Base-by-base conservation (phyloP, 2,329 filamentous ascomycete genomes). In the Lachnellula arida region DNA sequence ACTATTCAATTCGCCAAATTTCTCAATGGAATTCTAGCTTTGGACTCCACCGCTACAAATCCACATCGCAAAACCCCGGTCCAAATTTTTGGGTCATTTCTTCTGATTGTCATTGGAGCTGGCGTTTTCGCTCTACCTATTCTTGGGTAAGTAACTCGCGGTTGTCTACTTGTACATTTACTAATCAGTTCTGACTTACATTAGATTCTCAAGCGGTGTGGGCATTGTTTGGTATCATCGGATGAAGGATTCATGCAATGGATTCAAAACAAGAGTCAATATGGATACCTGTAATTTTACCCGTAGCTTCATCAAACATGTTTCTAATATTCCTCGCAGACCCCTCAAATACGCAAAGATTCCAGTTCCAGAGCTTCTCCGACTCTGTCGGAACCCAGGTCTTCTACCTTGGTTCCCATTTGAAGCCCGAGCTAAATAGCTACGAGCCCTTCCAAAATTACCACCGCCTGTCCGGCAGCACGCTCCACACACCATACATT, bases 211-310 rank as follows among this genome's bases (percentile, higher is more conserved):
- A 2, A 35, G 3, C 14, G 59, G 59, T 2, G 49, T 57, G 8
- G 14, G 39, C 3, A 57, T 55, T 11, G n/a, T 19, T 8, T 64
- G 62, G 63, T 50, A 59, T 19, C 9, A 55, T 15, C 44, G 60
- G 15, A 64, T 65, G 60, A 58, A 53, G 28, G 34, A 63, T 46
- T 64, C 63, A 9, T 65, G 63, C 51, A 43, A 53, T 23, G 59
- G 57, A 1, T 54, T 59, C n/a, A 28, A 64, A 14, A 60, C 50
- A 4, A 53, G 62, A 23, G 46, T 62, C 11, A 11, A n/a, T 7
- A 63, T 65, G 60, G 46, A 60, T 46, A 9, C 1, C 15, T 3
- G 57, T 60, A 25, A 50, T 44, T 44, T 40, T 17, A 4, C 17
- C 39, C 15, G 17, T 17, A 8, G 5, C n/a, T 40, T 9, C 17